Evolutionary conservation across 2,329 filamentous ascomycete genomes (phyloP), one percentile per base, ranked within the genome.

Genomic region (Alternaria sp.): DNA sequence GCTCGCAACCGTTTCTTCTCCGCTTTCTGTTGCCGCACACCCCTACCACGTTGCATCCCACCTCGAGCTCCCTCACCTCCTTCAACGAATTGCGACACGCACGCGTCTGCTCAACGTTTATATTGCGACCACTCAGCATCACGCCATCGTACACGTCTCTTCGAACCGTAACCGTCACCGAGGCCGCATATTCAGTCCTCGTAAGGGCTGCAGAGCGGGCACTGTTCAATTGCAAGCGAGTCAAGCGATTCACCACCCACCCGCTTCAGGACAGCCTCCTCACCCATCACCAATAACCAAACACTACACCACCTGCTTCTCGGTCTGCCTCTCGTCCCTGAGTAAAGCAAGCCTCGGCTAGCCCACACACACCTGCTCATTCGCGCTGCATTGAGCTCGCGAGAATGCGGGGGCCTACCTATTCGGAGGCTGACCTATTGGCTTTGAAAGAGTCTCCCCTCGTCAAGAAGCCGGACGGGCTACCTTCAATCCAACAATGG

Each of bases 401-500:
- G 51, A 75, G 60, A 32, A 79, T 79, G 77, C 71, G 68, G 64
- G 71, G 74, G 26, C 70, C 66, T 44, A 67, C 60, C 84, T 97
- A 97, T 81, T 87, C 91, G 66, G 85, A 88, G 80, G 92, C 94
- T 68, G 87, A 91, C 81, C 85, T 98, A 72, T 84, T 93, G 74
- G 86, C 86, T 79, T 84, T 98, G 74, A 88, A 90, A 81, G 86
- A 91, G 64, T 97, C 95, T 68, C 93, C 93, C 69, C 85, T 97
- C 79, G 93, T 93, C 76, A 84, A 87, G 72, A 96, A 92, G 81
- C 95, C 95, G 50, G 84, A 90, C 67, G 87, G 86, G 68, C 86
- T 97, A 49, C 94, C 93, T 69, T 91, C 93, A 25, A 87, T 91
- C 67, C 93, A 97, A 83, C 93, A 97, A 84, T 98, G 94, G 94